Percentiles rank a stretch among this genome's conserved stretches.
Conservation (phyloP, 768 basidiomycete genomes). For the Exsudoporus frostii region DNA sequence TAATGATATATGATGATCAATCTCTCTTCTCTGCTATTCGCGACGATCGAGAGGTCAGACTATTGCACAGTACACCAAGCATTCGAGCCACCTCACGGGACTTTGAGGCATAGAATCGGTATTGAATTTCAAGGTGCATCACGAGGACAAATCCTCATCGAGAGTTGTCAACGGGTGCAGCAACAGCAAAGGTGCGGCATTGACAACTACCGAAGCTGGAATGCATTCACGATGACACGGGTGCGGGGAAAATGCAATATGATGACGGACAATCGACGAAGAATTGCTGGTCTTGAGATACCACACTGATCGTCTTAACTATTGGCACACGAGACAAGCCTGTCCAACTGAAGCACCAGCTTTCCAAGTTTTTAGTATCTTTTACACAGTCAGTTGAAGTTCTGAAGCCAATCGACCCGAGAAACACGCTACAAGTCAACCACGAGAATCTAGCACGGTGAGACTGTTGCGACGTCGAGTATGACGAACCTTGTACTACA, state of each 20-base stretch:
- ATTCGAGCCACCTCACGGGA: not conserved
- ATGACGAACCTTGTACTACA: conserved; percentile 36
- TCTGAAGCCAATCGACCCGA: not conserved
- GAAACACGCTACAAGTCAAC: not conserved
- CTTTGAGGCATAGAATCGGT: too few species aligned
- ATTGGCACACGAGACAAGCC: not conserved
- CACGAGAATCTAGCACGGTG: not conserved
- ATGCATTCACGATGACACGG: too few species aligned
- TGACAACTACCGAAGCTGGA: too few species aligned
- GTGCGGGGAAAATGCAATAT: too few species aligned
- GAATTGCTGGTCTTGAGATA: not conserved
- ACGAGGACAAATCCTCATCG: too few species aligned
- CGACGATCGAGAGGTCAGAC: not conserved
- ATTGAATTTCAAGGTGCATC: too few species aligned
- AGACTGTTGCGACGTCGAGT: not conserved
- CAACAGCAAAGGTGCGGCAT: too few species aligned
- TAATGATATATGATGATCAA: not conserved
- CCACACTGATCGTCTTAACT: not conserved
- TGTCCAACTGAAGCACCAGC: not conserved
- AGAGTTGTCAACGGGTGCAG: too few species aligned
- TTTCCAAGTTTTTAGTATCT: not conserved
- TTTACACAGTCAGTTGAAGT: not conserved
- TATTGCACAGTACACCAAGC: not conserved
- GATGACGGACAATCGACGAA: not conserved
- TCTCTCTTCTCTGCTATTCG: not conserved